Conservation (phyloP, 2,329 filamentous ascomycete species). For the Sporothrix curviconia region DNA sequence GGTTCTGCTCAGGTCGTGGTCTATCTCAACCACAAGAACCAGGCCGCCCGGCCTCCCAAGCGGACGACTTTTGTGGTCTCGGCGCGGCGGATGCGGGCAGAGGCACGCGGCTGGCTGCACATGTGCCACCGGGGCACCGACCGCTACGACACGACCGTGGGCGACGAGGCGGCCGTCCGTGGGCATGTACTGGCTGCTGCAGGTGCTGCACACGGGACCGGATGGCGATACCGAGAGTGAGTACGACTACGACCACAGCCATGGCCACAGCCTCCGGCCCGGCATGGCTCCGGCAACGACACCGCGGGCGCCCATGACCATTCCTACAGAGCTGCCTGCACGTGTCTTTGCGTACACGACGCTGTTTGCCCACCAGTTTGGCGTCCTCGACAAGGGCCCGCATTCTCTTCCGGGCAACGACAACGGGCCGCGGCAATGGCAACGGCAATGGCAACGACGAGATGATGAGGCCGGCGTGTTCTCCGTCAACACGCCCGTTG, state of each 20-base stretch:
- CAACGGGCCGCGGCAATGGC: not conserved
- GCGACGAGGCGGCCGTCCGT: slow-evolving; percentile 12
- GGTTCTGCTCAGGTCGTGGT: slow-evolving; percentile 10
- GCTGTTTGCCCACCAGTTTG: slow-evolving; percentile 15
- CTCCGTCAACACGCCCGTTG: not conserved
- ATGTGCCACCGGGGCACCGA: slow-evolving; percentile 11
- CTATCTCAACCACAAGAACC: not conserved
- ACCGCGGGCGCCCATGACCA: not conserved
- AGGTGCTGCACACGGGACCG: slow-evolving; percentile 13
- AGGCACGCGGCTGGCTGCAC: slow-evolving; percentile 4
- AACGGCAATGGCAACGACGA: not conserved
- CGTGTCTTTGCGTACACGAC: slow-evolving; percentile 15
- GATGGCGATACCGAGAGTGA: not conserved
- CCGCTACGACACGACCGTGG: slow-evolving; percentile 7
- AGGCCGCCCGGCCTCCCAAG: slow-evolving; percentile 24
- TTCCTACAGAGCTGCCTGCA: slow-evolving; percentile 12
- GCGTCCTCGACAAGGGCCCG: not conserved
- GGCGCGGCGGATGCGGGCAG: slow-evolving; percentile 21
- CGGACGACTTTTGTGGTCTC: slow-evolving; percentile 33
- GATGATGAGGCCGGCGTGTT: too few species aligned
- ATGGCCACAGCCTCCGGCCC: not conserved
- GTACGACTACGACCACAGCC: slow-evolving; percentile 2
- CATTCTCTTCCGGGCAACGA: not conserved
- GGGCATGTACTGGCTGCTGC: slow-evolving; percentile 18
- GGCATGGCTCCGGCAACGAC: not conserved